Conservation (phyloP, 2,329 filamentous ascomycete genomes). For the Fusarium sambucinum region DNA sequence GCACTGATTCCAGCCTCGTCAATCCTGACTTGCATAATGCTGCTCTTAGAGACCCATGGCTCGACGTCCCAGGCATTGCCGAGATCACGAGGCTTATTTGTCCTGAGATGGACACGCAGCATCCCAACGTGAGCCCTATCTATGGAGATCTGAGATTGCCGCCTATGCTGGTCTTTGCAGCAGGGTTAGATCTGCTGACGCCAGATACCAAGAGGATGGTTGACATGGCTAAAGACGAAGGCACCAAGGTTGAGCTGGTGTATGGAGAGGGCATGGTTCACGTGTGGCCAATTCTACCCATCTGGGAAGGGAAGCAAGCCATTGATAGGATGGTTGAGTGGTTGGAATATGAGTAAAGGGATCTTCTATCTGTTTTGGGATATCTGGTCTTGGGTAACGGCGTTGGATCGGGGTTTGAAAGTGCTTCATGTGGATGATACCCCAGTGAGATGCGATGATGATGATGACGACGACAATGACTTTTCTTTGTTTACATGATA, state of each 20-base stretch:
- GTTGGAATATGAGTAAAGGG: constrained; percentile 32
- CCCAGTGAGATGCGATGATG: constrained; percentile 18
- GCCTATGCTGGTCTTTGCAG: constrained; percentile 50
- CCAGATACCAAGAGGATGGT: constrained; percentile 49
- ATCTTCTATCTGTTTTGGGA: constrained; percentile 2
- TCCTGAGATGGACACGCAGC: constrained; percentile 44
- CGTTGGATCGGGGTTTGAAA: constrained; percentile 21
- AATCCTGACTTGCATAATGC: constrained; percentile 47
- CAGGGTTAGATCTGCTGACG: constrained; percentile 47
- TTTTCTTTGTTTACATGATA: constrained; percentile 6
- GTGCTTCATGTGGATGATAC: constrained; percentile 24
- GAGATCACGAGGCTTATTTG: constrained; percentile 47
- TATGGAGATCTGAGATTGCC: constrained; percentile 49
- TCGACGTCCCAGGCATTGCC: constrained; percentile 46
- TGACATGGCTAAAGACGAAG: constrained; percentile 43
- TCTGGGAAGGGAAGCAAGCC: constrained; percentile 47
- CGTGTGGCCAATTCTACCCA: constrained; percentile 50
- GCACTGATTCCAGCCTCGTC: constrained; percentile 47
- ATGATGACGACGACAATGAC: constrained; percentile 11
- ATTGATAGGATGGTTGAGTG: constrained; percentile 48
- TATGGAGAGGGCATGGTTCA: constrained; percentile 52
- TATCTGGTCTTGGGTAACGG: constrained; percentile 20
- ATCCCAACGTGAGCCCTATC: constrained; percentile 49
- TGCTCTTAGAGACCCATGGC: constrained; percentile 46
- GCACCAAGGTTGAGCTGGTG: constrained; percentile 47